phyloP scores from a whole-genome alignment of 306 rosid genomes.

The Senna siamea region DNA sequence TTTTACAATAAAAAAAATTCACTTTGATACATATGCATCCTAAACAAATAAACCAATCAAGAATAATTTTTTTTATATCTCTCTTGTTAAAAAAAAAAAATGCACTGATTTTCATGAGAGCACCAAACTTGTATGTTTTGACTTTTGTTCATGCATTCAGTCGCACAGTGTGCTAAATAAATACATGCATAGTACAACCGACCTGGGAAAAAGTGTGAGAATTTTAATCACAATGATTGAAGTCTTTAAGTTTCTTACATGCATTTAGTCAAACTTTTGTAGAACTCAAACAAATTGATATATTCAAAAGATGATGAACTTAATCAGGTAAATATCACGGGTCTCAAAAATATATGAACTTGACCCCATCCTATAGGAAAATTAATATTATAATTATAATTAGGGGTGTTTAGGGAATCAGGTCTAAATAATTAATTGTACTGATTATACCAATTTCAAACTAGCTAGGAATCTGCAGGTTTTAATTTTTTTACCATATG shows the following conservation, averaged over 20 bases:
- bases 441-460: background rate
- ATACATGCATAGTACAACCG: background rate
- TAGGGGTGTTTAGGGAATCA: no score
- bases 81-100: no score
- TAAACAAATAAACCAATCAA: no score
- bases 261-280: background rate
- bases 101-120: no score
- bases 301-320: no score
- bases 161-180: no score
- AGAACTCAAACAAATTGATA: background rate
- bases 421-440: background rate
- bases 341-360: background rate
- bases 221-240: slow-evolving; percentile 7
- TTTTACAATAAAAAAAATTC: no score
- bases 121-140: no score
- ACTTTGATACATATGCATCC: no score
- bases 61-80: no score
- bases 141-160: no score
- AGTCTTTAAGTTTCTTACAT: background rate
- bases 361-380: background rate
- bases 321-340: background rate
- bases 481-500: background rate
- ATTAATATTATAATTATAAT: no score
- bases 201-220: background rate
- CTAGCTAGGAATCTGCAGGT: slow-evolving; percentile 5